Base-by-base conservation (phyloP, 192 early-diverging fungal genomes). In the Backusella sp. region DNA sequence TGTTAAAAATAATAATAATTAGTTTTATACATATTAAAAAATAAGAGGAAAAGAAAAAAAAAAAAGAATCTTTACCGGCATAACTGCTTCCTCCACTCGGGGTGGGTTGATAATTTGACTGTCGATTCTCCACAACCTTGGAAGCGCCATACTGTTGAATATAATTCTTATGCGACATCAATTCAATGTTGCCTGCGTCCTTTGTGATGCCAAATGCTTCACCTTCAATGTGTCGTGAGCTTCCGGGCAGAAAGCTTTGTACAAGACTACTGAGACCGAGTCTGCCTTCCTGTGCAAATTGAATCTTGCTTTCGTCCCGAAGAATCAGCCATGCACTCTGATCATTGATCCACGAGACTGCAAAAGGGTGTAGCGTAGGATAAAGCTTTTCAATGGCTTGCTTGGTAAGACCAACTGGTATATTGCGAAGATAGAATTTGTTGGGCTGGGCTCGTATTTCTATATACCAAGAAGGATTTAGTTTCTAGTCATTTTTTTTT, bases 311-410 rank as follows among this genome's bases (percentile, higher is more conserved):
- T 4, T 71, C 70, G 72, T 80, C 73, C 30, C 79, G 82, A n/a
- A 92, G 59, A 19, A 79, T 86, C 14, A 94, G 37, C 79, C 85
- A 88, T 12, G 89, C 91, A 4, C 68, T 73, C 2, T 56, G 81
- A 42, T 81, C 78, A 44, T 88, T 83, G 26, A 88, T 72, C 88
- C 90, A 91, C 1, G 80, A 80, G 65, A 91, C 80, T 6, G 76
- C 66, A 41, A 84, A 74, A 1, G 83, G 80, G 34, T 84, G 85
- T 8, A 89, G 68, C n/a, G 81, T 73, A 17, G 69, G 65, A 72
- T 88, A 88, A 3, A 89, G 74, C 9, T 77, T 69, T 66, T 89
- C 84, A 11, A 94, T 37, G 49, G 86, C 88, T 36, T 76, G 67
- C 2, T 79, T 86, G 19, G 79, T 73, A 67, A 85, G 82, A n/a